These are phyloP conservation scores for Periconia sp. DNA, from an alignment of 2,329 filamentous ascomycete genomes.

Conservation along the genomic window DNA sequence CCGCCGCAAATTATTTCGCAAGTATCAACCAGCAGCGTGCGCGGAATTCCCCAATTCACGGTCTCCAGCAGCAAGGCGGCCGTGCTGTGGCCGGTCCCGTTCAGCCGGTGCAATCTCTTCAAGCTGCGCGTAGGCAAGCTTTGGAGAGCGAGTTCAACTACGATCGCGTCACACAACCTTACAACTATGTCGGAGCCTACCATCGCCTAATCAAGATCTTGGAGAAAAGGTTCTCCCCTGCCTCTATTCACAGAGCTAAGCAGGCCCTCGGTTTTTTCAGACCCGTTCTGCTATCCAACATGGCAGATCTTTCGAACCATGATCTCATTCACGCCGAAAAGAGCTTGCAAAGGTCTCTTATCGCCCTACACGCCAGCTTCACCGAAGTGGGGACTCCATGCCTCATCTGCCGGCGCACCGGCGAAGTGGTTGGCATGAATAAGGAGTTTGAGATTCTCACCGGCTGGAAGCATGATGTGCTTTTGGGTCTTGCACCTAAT, in stretches of 20 bases:
- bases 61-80: slow-evolving; percentile 28
- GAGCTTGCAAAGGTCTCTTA: slow-evolving; percentile 88
- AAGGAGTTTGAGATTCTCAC: slow-evolving; percentile 97
- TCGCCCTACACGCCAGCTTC: slow-evolving; percentile 91
- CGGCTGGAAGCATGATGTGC: slow-evolving; percentile 87
- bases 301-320: slow-evolving; percentile 80
- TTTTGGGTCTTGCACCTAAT: slow-evolving; percentile 85
- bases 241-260: slow-evolving; percentile 79
- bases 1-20: slow-evolving; percentile 37
- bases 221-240: slow-evolving; percentile 73
- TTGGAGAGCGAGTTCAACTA: slow-evolving; percentile 78
- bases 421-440: slow-evolving; percentile 91
- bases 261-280: slow-evolving; percentile 87
- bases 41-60: slow-evolving; percentile 30
- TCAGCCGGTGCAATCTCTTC: slow-evolving; percentile 37
- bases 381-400: slow-evolving; percentile 86
- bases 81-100: slow-evolving; percentile 31
- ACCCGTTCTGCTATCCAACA: slow-evolving; percentile 90
- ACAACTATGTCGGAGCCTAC: slow-evolving; percentile 87
- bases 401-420: slow-evolving; percentile 86
- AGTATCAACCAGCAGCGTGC: slow-evolving; percentile 32
- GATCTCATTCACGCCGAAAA: slow-evolving; percentile 98
- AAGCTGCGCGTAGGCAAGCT: slow-evolving; percentile 51
- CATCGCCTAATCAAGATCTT: slow-evolving; percentile 83
- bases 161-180: slow-evolving; percentile 84